Evolutionary conservation across 2,329 filamentous ascomycete species (phyloP), one percentile per base, ranked within the genome.

Genomic region (Chrysoporthe puriensis): DNA sequence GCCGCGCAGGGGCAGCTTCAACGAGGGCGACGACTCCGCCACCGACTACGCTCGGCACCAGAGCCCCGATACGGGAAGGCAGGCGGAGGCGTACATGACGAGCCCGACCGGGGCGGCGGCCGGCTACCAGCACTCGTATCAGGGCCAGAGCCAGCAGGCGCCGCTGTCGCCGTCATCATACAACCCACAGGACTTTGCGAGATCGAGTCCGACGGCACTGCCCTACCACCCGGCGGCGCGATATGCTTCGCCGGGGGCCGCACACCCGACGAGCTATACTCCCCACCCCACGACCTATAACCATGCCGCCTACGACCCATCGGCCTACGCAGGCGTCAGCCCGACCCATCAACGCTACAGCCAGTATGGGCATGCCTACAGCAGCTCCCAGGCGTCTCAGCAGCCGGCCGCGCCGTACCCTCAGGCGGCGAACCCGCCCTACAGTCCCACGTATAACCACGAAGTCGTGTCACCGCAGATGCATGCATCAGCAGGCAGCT

Each of bases 1-100:
- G 6, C 76, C 75, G 56, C 84, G 91, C 72, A 85, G 88, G 71
- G 85, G 87, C 61, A 95, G 91, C 81, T 94, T 92, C 81, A 90
- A 93, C 77, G 88, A 85, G 72, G 91, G 90, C 71, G 92, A 96
- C 77, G 91, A 95, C 76, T 82, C 84, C 60, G 79, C 81, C 61
- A 87, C 88, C 72, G 75, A 79, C 63, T 76, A 75, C 71, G 61
- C 74, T 68, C 67, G 70, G 62, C 62, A 72, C 73, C 73, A 77
- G 46, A 60, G 40, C 2, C 16, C 42, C 18, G 67, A 66, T 18
- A 61, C 42, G 26, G 46, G 77, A 64, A 75, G 74, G 70, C 79
- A 84, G 14, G 88, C 91, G 73, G 90, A 92, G 78, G 81, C 91
- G 69, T 92, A 91, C 80, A 80, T 91, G 73, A 81, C 78, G 73